phyloP scores from a whole-genome alignment of 805 yeast species.

The Metschnikowia gelsemii region DNA sequence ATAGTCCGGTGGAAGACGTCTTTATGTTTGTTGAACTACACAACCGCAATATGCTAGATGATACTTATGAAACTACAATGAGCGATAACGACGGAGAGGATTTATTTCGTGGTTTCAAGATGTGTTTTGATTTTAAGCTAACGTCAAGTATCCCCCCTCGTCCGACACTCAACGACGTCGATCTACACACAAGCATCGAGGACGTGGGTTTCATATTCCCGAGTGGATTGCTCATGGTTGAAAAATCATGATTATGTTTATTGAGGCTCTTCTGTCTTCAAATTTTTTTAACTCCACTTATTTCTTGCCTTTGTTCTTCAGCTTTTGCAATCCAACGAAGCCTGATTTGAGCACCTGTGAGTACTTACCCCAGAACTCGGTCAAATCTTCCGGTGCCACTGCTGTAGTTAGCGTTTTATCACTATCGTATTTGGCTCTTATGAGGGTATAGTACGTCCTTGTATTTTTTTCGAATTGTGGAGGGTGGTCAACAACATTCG shows the following conservation, averaged over 20 bases:
- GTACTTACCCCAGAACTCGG: slow-evolving; percentile 76
- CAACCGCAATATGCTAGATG: slow-evolving; percentile 42
- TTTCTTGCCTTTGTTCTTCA: slow-evolving; percentile 76
- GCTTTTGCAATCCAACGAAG: slow-evolving; percentile 44
- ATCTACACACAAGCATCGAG: slow-evolving; percentile 44
- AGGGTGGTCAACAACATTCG: slow-evolving; percentile 30
- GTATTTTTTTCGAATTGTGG: slow-evolving; percentile 23
- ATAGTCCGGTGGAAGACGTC: slow-evolving; percentile 29
- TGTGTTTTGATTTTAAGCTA: slow-evolving; percentile 33
- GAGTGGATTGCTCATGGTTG: slow-evolving; percentile 59
- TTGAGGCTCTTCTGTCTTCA: too few species aligned
- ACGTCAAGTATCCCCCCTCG: slow-evolving; percentile 42
- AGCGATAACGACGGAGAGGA: slow-evolving; percentile 25
- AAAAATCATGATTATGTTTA: slow-evolving; percentile 25
- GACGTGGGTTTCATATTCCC: slow-evolving; percentile 57
- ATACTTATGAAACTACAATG: slow-evolving; percentile 20
- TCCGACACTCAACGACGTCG: slow-evolving; percentile 27
- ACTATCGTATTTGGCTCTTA: slow-evolving; percentile 49
- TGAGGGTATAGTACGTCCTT: slow-evolving; percentile 56
- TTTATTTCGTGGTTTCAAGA: slow-evolving; percentile 25
- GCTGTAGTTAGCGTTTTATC: slow-evolving; percentile 67
- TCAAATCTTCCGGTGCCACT: slow-evolving; percentile 60
- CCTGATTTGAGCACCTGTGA: slow-evolving; percentile 67
- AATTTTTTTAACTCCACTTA: slow-evolving; percentile 29
- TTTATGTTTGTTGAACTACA: slow-evolving; percentile 36